Evolutionary conservation across 2,329 filamentous ascomycete species (phyloP), one percentile per base, ranked within the genome.

Genomic region (Chaetomiaceae sp.): DNA sequence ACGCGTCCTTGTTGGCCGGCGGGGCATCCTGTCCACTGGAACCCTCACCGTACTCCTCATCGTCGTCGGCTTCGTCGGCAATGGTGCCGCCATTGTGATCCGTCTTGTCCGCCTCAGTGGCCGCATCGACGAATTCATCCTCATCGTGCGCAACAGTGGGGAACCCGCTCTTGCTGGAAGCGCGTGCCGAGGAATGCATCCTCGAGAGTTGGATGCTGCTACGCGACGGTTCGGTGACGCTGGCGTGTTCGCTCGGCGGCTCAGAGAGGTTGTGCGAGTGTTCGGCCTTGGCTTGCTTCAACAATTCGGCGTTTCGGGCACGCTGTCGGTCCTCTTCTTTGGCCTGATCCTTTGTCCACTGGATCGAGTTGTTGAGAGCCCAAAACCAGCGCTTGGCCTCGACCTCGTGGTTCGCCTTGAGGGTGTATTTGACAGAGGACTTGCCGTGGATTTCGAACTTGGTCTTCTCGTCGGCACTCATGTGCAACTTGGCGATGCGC

Each of bases 351-450:
- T 99, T 99, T 56, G 89, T 86, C 87, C 89, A 97, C 66, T 97
- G 93, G 44, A 99, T 99, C 5, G 93, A 92, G 66, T 99, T 99
- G 72, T 99, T 99, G 56, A 99, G 75, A 0, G 93, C 89, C 93
- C 93, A 99, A 69, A 95, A 99, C 93, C 93, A 99, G 49, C 93
- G 82, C 70, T 99, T 99, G 5, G 93, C 92, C 68, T 99, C 93
- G 23, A 97, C 92, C 65, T 96, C 87, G 69, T 99, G 93, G 63
- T 99, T 99, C 0, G 93, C 93, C 68, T 96, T 97, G 47, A 99
- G 77, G 43, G 95, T 92, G 67, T 99, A 99, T 70, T 96, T 99
- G 66, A 99, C 93, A 0, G 92, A 97, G 1, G 92, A 96, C 70
- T 99, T 99, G 46, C 93, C 93, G 55, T 92, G 89, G 47, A 99